A percentile compares a stretch with the other conserved stretches of the same genome.
Conservation (phyloP, 139 green algal genomes). For the Tetradesmus lagerheimii region DNA sequence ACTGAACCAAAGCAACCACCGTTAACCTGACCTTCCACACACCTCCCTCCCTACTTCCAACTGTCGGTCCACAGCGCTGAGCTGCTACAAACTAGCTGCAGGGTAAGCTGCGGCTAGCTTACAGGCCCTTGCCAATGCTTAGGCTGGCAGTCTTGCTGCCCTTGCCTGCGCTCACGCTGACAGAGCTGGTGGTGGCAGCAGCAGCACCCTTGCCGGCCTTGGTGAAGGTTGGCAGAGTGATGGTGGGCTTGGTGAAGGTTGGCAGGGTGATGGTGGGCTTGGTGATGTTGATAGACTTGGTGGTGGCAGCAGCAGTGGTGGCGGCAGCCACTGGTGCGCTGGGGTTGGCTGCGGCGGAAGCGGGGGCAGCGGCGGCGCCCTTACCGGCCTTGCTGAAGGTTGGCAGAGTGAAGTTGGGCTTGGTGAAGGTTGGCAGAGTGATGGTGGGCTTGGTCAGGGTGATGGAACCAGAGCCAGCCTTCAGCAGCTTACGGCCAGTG, state of each 20-base stretch:
- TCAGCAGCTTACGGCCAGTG: neutral
- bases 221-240: neutral
- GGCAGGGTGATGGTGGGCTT: neutral
- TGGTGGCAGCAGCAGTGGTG: neutral
- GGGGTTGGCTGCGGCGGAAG: neutral
- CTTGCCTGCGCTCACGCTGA: neutral
- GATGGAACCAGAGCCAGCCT: neutral
- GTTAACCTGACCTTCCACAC: neutral
- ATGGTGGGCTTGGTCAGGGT: neutral
- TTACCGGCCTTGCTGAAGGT: neutral
- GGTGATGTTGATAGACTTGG: neutral
- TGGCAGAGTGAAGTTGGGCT: neutral
- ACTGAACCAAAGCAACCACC: neutral
- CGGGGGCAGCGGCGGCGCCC: neutral
- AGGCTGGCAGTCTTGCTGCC: neutral
- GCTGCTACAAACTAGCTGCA: constrained; percentile 1
- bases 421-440: no score
- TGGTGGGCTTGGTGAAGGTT: neutral
- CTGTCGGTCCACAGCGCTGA: neutral
- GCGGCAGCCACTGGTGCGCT: neutral
- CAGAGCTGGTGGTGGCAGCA: neutral
- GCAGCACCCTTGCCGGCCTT: neutral
- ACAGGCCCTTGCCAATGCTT: constrained; percentile 9
- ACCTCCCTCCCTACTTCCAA: neutral
- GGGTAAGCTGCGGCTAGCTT: constrained; percentile 10